Conservation (phyloP, 164 flowering plant species). For the Euptelea pleiosperma region DNA sequence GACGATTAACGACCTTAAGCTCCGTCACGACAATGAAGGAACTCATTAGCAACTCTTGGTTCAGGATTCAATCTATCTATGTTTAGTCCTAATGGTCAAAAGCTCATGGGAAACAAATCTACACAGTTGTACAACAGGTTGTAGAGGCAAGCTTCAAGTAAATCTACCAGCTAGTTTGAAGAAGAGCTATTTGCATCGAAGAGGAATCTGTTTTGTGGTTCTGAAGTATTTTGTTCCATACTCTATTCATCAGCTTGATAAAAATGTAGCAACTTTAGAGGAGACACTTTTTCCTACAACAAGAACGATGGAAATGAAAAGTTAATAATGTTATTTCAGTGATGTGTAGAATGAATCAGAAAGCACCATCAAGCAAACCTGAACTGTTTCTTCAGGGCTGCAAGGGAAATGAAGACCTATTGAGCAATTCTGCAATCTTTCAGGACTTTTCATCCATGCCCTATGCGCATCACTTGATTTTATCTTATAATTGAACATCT, state of each 20-base stretch:
- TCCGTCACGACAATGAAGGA: background rate
- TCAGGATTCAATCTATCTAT: background rate
- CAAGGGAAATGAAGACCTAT: constrained; percentile 67
- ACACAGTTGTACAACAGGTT: constrained; percentile 5
- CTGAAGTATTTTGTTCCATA: background rate
- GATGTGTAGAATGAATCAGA: too few species aligned
- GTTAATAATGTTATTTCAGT: too few species aligned
- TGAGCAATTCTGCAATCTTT: constrained; percentile 65
- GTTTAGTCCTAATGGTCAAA: background rate
- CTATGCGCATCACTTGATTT: constrained; percentile 56
- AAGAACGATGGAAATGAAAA: constrained; percentile 1
- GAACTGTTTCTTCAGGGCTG: constrained; percentile 32
- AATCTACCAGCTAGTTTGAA: too few species aligned
- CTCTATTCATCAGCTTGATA: constrained; percentile 27
- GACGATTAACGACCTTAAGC: background rate
- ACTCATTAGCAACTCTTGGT: background rate
- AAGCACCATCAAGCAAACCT: constrained; percentile 37
- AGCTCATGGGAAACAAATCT: background rate
- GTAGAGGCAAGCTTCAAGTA: background rate
- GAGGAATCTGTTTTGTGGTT: background rate
- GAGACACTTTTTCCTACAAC: constrained; percentile 48
- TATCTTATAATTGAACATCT: constrained; percentile 75
- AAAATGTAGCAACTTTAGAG: constrained; percentile 50
- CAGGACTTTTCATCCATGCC: constrained; percentile 84
- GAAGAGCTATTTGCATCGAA: background rate